A percentile compares a stretch with the other conserved stretches of the same genome.
These are phyloP conservation scores for Boletus reticulatus DNA, from an alignment of 768 basidiomycete genomes.

Conservation along the genomic window DNA sequence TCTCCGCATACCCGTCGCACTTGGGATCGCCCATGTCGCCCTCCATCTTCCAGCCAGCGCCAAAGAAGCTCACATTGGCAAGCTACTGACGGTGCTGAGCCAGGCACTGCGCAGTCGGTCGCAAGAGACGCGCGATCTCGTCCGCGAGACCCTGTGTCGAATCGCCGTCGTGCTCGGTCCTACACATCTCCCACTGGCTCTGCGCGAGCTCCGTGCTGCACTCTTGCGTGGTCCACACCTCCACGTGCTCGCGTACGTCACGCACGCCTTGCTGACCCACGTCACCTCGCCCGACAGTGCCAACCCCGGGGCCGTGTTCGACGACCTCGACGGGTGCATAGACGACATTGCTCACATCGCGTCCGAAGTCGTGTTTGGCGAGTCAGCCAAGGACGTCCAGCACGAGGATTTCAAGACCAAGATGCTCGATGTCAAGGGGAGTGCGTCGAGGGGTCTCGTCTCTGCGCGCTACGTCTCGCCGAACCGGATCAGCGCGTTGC, in stretches of 20 bases:
- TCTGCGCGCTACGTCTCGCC: constrained; percentile 80
- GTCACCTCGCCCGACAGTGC: constrained; percentile 54
- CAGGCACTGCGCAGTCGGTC: constrained; percentile 93
- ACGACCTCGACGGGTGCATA: constrained; percentile 71
- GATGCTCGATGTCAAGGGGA: constrained; percentile 86
- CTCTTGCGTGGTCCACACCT: constrained; percentile 90
- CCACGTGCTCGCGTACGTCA: constrained; percentile 84
- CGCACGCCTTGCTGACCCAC: constrained; percentile 79
- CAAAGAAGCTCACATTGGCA: constrained; percentile 66
- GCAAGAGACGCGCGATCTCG: constrained; percentile 87
- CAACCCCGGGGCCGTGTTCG: constrained; percentile 45
- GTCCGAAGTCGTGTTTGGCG: constrained; percentile 90
- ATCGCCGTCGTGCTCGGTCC: constrained; percentile 75
- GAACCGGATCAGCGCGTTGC: constrained; percentile 66
- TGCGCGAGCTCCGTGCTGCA: constrained; percentile 82
- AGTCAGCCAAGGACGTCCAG: constrained; percentile 86
- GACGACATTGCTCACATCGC: constrained; percentile 78
- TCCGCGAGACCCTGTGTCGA: constrained; percentile 77
- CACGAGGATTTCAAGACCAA: constrained; percentile 92
- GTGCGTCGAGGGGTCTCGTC: constrained; percentile 80
- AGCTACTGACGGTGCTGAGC: constrained; percentile 79
- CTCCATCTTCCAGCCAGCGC: constrained; percentile 66
- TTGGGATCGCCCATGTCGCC: constrained; percentile 85
- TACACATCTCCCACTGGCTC: constrained; percentile 63
- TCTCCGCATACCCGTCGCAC: constrained; percentile 82